phyloP scores from a whole-genome alignment of 768 basidiomycete genomes.

The Neoboletus magnificus region DNA sequence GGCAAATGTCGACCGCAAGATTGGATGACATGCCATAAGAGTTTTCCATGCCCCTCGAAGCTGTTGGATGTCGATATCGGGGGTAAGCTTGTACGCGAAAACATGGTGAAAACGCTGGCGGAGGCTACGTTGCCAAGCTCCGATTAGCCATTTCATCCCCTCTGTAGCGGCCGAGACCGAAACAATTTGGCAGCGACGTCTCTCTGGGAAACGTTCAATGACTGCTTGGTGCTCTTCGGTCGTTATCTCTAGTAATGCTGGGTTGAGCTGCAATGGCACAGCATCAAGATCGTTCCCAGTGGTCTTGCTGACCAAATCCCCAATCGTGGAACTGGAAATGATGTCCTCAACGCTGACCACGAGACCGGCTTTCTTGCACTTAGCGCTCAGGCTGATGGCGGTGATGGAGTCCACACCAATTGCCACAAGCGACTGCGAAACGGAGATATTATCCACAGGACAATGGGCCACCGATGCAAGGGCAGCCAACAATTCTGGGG shows the following conservation, averaged over 20 bases:
- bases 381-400: constrained; percentile 43
- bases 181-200: constrained; percentile 11
- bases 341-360: constrained; percentile 36
- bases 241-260: constrained; percentile 1
- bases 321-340: constrained; percentile 39
- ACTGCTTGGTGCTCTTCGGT: constrained; percentile 13
- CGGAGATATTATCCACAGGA: constrained; percentile 28
- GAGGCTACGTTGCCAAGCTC: constrained; percentile 43
- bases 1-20: constrained; percentile 44
- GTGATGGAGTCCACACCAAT: constrained; percentile 51
- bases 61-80: constrained; percentile 26
- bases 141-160: constrained; percentile 38
- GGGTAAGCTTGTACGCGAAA: constrained; percentile 38
- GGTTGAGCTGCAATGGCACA: neutral
- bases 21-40: constrained; percentile 35
- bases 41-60: constrained; percentile 37
- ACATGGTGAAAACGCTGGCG: constrained; percentile 42
- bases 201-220: constrained; percentile 14
- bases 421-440: constrained; percentile 36
- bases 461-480: constrained; percentile 24
- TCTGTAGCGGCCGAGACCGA: constrained; percentile 23
- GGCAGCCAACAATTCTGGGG: constrained; percentile 5
- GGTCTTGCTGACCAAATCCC: constrained; percentile 19
- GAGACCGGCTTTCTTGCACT: constrained; percentile 38
- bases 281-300: neutral